Conservation (phyloP, 257 asterid genomes). For the Echites panduratus region DNA sequence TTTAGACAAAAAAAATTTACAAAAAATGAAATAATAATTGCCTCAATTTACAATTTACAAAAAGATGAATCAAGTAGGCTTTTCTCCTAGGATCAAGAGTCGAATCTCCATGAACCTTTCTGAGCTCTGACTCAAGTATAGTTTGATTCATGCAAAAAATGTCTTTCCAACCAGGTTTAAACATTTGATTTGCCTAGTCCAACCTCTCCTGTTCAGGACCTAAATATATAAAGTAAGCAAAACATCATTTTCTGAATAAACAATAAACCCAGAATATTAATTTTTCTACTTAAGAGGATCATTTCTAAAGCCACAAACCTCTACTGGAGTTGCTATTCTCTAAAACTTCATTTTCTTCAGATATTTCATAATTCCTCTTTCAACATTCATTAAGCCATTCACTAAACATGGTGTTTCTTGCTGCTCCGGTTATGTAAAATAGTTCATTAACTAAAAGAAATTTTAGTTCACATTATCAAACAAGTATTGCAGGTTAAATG, state of each 20-base stretch:
- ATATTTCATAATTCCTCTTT: constrained; percentile 30
- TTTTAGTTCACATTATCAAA: neutral
- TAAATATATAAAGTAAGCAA: constrained; percentile 8
- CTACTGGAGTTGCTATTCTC: constrained; percentile 13
- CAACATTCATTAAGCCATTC: constrained; percentile 49
- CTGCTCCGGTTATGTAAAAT: neutral
- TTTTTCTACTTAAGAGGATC: constrained; percentile 1
- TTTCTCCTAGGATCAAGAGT: constrained; percentile 48
- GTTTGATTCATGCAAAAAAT: constrained; percentile 51
- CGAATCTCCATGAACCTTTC: constrained; percentile 36
- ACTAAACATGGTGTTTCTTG: constrained; percentile 46
- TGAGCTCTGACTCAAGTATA: constrained; percentile 47
- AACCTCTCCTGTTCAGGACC: constrained; percentile 31
- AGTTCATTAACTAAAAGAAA: neutral
- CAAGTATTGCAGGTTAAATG: neutral
- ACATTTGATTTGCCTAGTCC: constrained; percentile 31
- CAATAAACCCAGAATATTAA: constrained; percentile 6
- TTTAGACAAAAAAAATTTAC: no score
- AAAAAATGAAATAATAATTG: no score
- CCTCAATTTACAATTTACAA: no score
- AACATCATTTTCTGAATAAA: neutral
- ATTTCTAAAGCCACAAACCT: constrained; percentile 19
- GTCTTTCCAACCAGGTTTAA: constrained; percentile 50
- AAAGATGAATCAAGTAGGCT: constrained; percentile 39
- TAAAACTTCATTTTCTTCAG: constrained; percentile 26